These are phyloP conservation scores for Kurtzmaniella cleridarum DNA, from an alignment of 805 yeast genomes.

Conservation along the genomic window DNA sequence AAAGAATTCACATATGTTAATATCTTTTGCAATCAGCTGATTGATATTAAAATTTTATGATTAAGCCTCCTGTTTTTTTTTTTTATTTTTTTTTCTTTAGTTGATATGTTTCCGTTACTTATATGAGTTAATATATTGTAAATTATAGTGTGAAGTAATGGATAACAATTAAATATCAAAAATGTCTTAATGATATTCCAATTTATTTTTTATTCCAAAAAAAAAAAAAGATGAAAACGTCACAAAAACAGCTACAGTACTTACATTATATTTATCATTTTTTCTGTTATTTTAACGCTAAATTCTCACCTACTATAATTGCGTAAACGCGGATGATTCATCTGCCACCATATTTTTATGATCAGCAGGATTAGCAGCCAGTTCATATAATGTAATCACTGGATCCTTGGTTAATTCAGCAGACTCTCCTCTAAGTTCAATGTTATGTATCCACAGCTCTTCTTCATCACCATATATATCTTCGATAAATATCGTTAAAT, in stretches of 20 bases:
- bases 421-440: constrained; percentile 77
- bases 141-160: too few species aligned
- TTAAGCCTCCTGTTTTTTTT: too few species aligned
- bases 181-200: too few species aligned
- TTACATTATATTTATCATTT: not conserved
- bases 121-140: too few species aligned
- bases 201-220: too few species aligned
- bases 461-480: constrained; percentile 52
- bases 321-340: constrained; percentile 7
- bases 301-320: not conserved
- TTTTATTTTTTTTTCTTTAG: too few species aligned
- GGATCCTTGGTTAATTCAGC: constrained; percentile 60
- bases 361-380: constrained; percentile 90
- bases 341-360: constrained; percentile 42
- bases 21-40: too few species aligned
- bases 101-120: too few species aligned
- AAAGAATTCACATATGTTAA: too few species aligned
- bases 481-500: constrained; percentile 63
- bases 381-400: constrained; percentile 72
- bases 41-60: not conserved
- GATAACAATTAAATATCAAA: too few species aligned
- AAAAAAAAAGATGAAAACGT: too few species aligned
- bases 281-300: not conserved
- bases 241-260: too few species aligned
- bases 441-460: constrained; percentile 51